These are phyloP conservation scores for Talaromyces islandicus DNA, from an alignment of 2,329 filamentous ascomycete species.

Conservation along the genomic window DNA sequence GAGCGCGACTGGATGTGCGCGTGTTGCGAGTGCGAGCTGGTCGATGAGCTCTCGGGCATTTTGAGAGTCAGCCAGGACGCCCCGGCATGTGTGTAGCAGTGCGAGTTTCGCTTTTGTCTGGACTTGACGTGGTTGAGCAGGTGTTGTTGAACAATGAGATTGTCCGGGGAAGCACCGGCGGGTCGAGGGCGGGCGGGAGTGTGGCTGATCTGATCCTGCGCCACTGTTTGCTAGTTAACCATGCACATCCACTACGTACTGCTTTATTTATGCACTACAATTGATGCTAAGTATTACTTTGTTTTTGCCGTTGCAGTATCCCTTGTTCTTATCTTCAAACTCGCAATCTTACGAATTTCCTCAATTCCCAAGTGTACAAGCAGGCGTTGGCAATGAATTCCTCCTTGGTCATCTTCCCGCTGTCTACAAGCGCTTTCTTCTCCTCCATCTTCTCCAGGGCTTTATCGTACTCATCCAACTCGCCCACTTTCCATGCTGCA, in stretches of 20 bases:
- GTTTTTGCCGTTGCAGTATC: too few species aligned
- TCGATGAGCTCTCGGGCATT: constrained; percentile 34
- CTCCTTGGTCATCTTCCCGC: neutral
- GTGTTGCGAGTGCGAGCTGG: constrained; percentile 49
- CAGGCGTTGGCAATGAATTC: neutral
- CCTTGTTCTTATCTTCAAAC: too few species aligned
- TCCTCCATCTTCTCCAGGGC: neutral
- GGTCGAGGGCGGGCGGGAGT: neutral
- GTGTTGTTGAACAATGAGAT: neutral
- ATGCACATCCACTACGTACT: too few species aligned
- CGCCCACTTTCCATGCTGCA: neutral
- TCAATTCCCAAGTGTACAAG: too few species aligned
- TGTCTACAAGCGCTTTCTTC: neutral
- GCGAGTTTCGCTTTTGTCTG: neutral
- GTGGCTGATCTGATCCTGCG: neutral
- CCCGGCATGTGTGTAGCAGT: neutral
- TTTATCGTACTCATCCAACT: neutral
- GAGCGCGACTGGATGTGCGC: constrained; percentile 50
- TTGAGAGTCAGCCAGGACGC: constrained; percentile 11
- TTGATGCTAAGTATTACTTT: too few species aligned
- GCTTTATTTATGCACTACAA: neutral
- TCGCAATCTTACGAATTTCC: too few species aligned
- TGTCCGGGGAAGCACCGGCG: neutral
- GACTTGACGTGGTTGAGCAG: neutral
- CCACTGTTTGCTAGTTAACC: too few species aligned